A percentile compares a stretch with the other conserved stretches of the same genome.
Conservation (phyloP, 352 stramenopile species). For the Globisporangium mamillatum region DNA sequence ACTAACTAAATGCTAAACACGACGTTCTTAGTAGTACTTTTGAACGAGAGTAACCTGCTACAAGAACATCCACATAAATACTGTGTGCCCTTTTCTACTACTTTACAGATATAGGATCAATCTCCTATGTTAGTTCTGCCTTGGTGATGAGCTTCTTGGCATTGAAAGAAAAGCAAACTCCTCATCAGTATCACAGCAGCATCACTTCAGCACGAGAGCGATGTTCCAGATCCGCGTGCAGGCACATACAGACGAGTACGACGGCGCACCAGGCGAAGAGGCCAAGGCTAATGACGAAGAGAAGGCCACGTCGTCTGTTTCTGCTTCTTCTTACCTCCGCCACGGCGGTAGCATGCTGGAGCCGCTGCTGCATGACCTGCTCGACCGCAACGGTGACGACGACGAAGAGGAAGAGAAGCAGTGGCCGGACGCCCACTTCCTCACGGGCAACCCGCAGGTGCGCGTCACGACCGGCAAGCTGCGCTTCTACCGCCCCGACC, state of each 20-base stretch:
- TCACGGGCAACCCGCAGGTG: constrained; percentile 79
- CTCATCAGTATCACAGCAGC: background rate
- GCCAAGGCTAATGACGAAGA: constrained; percentile 41
- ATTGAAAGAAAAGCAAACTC: background rate
- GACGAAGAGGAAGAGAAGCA: constrained; percentile 24
- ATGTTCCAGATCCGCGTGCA: constrained; percentile 89
- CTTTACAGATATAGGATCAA: too few relatives aligned
- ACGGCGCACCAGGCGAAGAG: constrained; percentile 21
- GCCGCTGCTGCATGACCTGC: constrained; percentile 6
- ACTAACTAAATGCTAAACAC: too few relatives aligned
- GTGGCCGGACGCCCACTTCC: constrained; percentile 43
- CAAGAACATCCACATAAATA: too few relatives aligned
- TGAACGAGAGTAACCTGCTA: too few relatives aligned
- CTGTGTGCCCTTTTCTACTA: too few relatives aligned
- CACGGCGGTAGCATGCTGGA: constrained; percentile 16
- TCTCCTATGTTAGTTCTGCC: too few relatives aligned
- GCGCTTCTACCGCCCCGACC: constrained; percentile 79
- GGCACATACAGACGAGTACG: constrained; percentile 18
- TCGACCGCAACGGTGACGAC: background rate
- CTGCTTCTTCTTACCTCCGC: constrained; percentile 10
- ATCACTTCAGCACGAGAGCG: background rate
- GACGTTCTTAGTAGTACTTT: too few relatives aligned
- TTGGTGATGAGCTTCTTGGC: too few relatives aligned
- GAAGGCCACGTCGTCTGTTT: constrained; percentile 21
- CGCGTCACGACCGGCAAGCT: constrained; percentile 72